Percentiles rank a stretch among this genome's conserved stretches.
Conservation (phyloP, 1,139 yeast species). For the Pichia sp. region DNA sequence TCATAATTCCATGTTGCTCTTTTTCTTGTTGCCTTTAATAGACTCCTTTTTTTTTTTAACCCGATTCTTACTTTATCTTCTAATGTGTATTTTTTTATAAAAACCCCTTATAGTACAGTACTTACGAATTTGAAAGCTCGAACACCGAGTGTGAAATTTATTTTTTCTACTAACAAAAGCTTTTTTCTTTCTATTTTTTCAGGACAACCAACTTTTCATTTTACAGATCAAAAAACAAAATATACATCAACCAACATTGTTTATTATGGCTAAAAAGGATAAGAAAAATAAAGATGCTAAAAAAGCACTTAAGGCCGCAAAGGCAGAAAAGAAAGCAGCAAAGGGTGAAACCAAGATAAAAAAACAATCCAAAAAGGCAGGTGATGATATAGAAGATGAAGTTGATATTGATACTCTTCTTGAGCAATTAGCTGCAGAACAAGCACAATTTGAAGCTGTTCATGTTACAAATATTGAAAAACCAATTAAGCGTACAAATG, state of each 20-base stretch:
- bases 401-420: slow-evolving; percentile 81
- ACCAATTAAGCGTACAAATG: slow-evolving; percentile 68
- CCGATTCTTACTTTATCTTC: too few species aligned
- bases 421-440: slow-evolving; percentile 72
- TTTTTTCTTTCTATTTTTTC: neutral
- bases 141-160: too few species aligned
- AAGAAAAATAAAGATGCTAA: slow-evolving; percentile 86
- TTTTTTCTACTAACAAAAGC: too few species aligned
- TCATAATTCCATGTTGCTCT: too few species aligned
- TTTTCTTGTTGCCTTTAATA: too few species aligned
- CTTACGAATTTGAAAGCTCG: too few species aligned
- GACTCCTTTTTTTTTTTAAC: too few species aligned
- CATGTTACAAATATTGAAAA: slow-evolving; percentile 49
- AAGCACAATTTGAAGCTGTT: slow-evolving; percentile 70
- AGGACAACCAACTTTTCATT: neutral
- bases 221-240: neutral
- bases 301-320: slow-evolving; percentile 82
- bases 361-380: slow-evolving; percentile 67
- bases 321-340: slow-evolving; percentile 65
- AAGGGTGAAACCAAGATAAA: slow-evolving; percentile 73
- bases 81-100: too few species aligned
- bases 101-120: too few species aligned
- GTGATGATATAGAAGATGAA: slow-evolving; percentile 72
- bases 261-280: slow-evolving; percentile 83
- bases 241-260: too few species aligned